Evolutionary conservation across 805 yeast species (phyloP).

Genomic region (Candida succiphila): DNA sequence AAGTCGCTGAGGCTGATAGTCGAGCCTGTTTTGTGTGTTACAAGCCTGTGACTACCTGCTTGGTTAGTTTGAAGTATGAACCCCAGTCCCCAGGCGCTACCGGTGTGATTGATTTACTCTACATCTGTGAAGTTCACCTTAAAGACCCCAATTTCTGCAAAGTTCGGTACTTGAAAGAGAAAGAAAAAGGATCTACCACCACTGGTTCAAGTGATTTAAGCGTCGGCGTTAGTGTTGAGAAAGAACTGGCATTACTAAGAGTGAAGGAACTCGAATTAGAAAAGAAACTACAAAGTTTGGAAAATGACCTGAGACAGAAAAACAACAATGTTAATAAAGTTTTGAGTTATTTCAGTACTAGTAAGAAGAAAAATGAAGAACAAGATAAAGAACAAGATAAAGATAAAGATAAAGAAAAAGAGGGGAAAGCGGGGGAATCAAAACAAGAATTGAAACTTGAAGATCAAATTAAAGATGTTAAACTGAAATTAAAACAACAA

Average conservation of each 20-base stretch:
- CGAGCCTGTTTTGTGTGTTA: slow-evolving; percentile 42
- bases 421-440: slow-evolving; percentile 2
- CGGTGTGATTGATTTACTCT: slow-evolving; percentile 40
- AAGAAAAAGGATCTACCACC: slow-evolving; percentile 5
- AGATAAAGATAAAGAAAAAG: slow-evolving; percentile 2
- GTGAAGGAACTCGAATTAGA: slow-evolving; percentile 15
- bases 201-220: slow-evolving; percentile 5
- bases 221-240: slow-evolving; percentile 11
- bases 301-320: slow-evolving; percentile 11
- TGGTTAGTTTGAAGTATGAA: slow-evolving; percentile 26
- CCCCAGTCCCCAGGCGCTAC: slow-evolving; percentile 22
- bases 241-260: slow-evolving; percentile 12
- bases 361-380: slow-evolving; percentile 3
- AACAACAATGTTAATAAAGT: slow-evolving; percentile 16
- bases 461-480: slow-evolving; percentile 2
- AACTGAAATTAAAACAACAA: slow-evolving; percentile 4
- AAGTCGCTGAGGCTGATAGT: slow-evolving; percentile 30
- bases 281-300: slow-evolving; percentile 27
- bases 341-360: slow-evolving; percentile 16
- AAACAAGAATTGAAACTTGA: slow-evolving; percentile 1
- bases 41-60: slow-evolving; percentile 35
- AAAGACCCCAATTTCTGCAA: slow-evolving; percentile 33
- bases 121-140: slow-evolving; percentile 38
- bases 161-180: slow-evolving; percentile 25
- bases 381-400: slow-evolving; percentile 5